Conservation (phyloP, 805 yeast genomes). For the Yarrowia yakushimensis region DNA sequence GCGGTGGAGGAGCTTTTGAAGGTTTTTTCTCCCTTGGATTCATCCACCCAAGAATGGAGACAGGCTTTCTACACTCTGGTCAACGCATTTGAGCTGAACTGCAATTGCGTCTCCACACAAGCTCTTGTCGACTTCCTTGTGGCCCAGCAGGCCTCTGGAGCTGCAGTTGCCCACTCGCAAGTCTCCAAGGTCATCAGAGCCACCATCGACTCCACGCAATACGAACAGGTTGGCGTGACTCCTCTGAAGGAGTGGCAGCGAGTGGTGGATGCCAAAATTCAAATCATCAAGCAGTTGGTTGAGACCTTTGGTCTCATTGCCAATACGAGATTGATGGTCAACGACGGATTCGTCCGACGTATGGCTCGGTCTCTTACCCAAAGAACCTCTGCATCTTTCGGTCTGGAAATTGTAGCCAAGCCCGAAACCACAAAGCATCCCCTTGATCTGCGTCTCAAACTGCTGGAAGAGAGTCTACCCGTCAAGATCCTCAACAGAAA, state of each 20-base stretch:
- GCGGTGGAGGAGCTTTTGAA: not conserved
- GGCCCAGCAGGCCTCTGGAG: conserved; percentile 37
- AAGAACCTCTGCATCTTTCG: conserved; percentile 35
- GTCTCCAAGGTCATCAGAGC: conserved; percentile 31
- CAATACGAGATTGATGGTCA: not conserved
- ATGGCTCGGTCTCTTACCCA: not conserved
- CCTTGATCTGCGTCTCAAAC: not conserved
- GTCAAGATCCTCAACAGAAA: not conserved
- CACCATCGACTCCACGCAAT: not conserved
- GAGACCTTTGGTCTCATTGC: not conserved
- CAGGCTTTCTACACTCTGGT: not conserved
- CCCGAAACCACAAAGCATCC: conserved; percentile 24
- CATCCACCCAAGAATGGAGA: not conserved
- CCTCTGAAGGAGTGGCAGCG: not conserved
- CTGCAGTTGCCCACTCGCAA: conserved; percentile 33
- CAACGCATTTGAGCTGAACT: not conserved
- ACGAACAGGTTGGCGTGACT: not conserved
- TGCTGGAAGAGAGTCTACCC: not conserved
- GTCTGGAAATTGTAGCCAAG: conserved; percentile 23
- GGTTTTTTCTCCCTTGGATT: not conserved
- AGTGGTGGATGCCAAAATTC: conserved; percentile 11
- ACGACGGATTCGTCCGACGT: not conserved
- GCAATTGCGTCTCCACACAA: conserved; percentile 30
- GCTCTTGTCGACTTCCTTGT: conserved; percentile 32
- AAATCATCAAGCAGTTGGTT: not conserved